A percentile compares a stretch with the other conserved stretches of the same genome.
These are phyloP conservation scores for Pseudocercospora pini-densiflorae DNA, from an alignment of 2,329 filamentous ascomycete genomes.

Conservation along the genomic window DNA sequence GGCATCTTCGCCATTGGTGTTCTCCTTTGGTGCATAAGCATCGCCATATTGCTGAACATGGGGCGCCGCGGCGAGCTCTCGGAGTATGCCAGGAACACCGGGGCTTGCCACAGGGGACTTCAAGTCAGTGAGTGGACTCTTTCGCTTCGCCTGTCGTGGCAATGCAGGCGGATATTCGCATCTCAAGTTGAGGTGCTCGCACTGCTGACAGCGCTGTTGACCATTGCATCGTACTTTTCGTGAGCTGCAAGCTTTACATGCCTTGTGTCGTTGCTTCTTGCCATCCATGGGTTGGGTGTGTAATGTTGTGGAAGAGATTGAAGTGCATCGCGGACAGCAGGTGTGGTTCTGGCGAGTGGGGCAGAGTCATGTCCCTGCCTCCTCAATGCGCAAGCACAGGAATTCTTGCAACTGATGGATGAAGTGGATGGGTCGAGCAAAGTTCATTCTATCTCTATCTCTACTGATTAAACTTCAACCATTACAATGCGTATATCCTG, in stretches of 20 bases:
- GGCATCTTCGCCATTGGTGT: neutral
- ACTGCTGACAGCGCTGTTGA: conserved; percentile 49
- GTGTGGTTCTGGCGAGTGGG: neutral
- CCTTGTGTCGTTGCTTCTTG: conserved; percentile 26
- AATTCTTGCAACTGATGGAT: neutral
- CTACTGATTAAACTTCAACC: neutral
- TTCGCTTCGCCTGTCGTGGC: conserved; percentile 3
- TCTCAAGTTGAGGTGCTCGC: conserved; percentile 49
- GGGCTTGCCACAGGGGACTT: neutral
- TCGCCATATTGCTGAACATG: neutral
- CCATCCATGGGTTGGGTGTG: neutral
- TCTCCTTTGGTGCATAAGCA: neutral
- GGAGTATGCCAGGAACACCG: neutral
- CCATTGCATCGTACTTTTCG: conserved; percentile 56
- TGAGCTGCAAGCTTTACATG: conserved; percentile 54
- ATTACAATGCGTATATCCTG: conserved; percentile 12
- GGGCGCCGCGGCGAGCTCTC: conserved; percentile 3
- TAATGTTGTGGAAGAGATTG: neutral
- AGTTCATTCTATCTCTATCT: neutral
- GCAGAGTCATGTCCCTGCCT: neutral
- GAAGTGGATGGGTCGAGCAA: neutral
- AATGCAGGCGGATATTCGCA: conserved; percentile 46
- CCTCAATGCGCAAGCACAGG: neutral
- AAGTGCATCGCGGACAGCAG: neutral
- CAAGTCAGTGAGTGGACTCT: neutral